A percentile compares a stretch with the other conserved stretches of the same genome.
Conservation (phyloP, 1,284 basidiomycete genomes). For the Cyathus olla region DNA sequence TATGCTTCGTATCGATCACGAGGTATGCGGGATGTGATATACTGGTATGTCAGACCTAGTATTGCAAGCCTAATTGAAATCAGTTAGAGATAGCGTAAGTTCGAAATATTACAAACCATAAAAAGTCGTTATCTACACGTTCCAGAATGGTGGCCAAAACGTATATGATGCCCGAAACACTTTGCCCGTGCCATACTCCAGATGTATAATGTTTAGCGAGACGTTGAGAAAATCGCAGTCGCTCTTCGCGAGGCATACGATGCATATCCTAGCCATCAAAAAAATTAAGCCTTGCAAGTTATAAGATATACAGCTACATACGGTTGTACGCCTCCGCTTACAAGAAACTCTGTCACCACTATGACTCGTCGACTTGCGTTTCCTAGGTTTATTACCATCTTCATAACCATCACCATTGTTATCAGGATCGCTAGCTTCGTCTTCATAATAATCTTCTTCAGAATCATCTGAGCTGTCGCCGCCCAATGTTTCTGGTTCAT, state of each 20-base stretch:
- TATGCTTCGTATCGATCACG: conserved; percentile 88
- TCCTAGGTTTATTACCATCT: conserved; percentile 59
- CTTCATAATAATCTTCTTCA: conserved; percentile 62
- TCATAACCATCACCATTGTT: conserved; percentile 59
- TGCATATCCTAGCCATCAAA: conserved; percentile 30
- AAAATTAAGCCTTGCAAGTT: not conserved
- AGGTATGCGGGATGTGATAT: conserved; percentile 89
- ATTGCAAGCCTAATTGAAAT: conserved; percentile 83
- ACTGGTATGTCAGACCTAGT: conserved; percentile 94
- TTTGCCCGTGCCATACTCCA: conserved; percentile 92
- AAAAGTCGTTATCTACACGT: conserved; percentile 91
- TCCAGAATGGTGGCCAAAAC: conserved; percentile 91
- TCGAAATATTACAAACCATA: conserved; percentile 76
- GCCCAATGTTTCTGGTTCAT: conserved; percentile 6
- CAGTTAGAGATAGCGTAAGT: not conserved
- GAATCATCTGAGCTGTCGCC: conserved; percentile 83
- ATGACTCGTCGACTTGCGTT: conserved; percentile 64
- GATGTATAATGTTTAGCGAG: conserved; percentile 88
- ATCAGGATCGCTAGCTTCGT: conserved; percentile 42
- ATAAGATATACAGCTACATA: conserved; percentile 49
- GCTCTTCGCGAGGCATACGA: conserved; percentile 78
- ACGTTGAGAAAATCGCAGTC: conserved; percentile 68
- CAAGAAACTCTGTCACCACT: conserved; percentile 47
- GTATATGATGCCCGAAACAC: conserved; percentile 91
- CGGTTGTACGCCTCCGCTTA: conserved; percentile 62